Conservation (phyloP, 2,329 filamentous ascomycete genomes). For the Dactylonectria estremocensis region DNA sequence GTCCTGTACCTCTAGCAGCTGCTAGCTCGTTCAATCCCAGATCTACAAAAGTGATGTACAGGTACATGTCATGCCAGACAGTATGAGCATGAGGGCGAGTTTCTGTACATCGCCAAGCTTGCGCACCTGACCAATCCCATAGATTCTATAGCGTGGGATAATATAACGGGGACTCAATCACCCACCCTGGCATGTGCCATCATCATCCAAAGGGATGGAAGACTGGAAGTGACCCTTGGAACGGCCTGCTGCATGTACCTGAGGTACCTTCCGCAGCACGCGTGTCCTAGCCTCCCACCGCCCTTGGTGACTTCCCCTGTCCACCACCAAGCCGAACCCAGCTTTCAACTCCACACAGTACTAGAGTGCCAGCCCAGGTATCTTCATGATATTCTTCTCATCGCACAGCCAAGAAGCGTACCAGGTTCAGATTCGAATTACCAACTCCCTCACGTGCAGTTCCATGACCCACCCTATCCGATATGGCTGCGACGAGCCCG, state of each 20-base stretch:
- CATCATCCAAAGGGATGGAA: no score
- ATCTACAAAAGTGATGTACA: conserved; percentile 5
- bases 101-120: no score
- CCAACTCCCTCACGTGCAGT: conserved; percentile 12
- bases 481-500: conserved; percentile 45
- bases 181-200: no score
- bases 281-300: no score
- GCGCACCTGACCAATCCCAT: no score
- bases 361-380: not conserved
- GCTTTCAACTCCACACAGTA: not conserved
- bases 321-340: not conserved
- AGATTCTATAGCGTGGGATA: no score
- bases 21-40: conserved; percentile 11
- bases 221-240: no score
- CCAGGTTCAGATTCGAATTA: not conserved
- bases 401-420: conserved; percentile 2
- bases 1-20: no score
- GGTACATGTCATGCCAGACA: not conserved
- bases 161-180: no score
- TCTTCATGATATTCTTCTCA: not conserved
- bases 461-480: conserved; percentile 47
- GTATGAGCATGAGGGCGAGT: no score
- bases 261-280: no score
- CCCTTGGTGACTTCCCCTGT: not conserved
- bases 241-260: no score